Evolutionary conservation across 2,329 filamentous ascomycete genomes (phyloP).

Genomic region (Diaporthe humulicola): DNA sequence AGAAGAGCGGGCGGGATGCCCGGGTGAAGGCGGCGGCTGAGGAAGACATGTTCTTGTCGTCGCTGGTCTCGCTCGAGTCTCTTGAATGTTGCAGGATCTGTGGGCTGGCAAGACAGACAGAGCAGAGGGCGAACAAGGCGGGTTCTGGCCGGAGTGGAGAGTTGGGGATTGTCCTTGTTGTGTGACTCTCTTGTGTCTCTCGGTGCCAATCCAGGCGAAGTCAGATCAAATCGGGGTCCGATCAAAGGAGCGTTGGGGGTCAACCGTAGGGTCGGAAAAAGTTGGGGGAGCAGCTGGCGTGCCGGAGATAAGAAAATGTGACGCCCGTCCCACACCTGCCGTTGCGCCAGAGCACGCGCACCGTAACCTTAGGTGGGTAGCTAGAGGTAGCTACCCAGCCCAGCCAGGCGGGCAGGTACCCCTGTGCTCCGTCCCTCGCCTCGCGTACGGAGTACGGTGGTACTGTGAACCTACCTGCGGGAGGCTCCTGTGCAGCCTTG

Average conservation of each 20-base stretch:
- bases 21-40: constrained; percentile 64
- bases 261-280: constrained; percentile 17
- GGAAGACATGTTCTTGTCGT: constrained; percentile 41
- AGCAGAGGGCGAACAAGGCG: not conserved
- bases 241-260: constrained; percentile 31
- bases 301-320: constrained; percentile 36
- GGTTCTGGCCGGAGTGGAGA: constrained; percentile 10
- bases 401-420: not conserved
- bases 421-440: not conserved
- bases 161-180: constrained; percentile 12
- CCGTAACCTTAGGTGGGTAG: not conserved
- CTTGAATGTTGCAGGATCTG: not conserved
- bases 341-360: not conserved
- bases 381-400: not conserved
- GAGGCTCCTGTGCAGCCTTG: constrained; percentile 7
- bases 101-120: not conserved
- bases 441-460: not conserved
- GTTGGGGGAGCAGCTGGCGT: constrained; percentile 19
- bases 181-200: constrained; percentile 19
- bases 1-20: constrained; percentile 68
- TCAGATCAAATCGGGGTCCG: constrained; percentile 35
- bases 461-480: not conserved
- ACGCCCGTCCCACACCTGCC: constrained; percentile 17
- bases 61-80: not conserved
- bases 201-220: constrained; percentile 6